phyloP scores from a whole-genome alignment of 2,329 filamentous ascomycete species.

The Aspergillus sojae region DNA sequence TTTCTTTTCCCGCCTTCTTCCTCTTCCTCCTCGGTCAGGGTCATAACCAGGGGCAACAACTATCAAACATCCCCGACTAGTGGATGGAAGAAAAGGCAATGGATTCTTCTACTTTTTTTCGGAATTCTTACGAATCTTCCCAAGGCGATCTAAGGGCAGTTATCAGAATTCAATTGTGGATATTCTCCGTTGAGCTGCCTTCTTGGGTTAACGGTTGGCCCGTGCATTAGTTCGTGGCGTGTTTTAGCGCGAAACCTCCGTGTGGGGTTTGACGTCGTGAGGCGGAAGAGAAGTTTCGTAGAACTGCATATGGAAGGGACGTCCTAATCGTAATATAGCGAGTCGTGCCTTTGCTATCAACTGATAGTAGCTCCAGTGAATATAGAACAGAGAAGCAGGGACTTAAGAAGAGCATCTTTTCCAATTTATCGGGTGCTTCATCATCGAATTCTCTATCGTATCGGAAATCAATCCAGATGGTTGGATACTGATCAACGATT shows the following conservation, averaged over 20 bases:
- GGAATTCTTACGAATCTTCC: neutral
- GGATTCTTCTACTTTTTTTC: neutral
- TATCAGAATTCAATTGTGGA: constrained; percentile 11
- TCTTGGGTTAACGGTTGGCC: constrained; percentile 16
- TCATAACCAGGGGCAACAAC: neutral
- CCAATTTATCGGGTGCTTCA: neutral
- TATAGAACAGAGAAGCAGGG: neutral
- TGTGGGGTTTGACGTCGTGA: constrained; percentile 16
- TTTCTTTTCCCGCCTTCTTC: neutral
- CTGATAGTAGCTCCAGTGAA: neutral
- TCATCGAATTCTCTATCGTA: neutral
- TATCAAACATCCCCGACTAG: neutral
- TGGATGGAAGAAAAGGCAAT: neutral
- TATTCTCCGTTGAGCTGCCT: constrained; percentile 5
- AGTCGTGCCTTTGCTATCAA: neutral
- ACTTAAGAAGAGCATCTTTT: neutral
- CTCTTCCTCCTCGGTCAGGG: neutral
- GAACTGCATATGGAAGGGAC: neutral
- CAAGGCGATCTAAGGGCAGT: neutral
- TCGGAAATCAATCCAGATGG: neutral
- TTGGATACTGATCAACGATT: neutral
- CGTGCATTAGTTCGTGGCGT: constrained; percentile 20
- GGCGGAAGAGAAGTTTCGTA: neutral
- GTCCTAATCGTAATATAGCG: neutral
- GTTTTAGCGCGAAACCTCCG: constrained; percentile 13